These are phyloP conservation scores for Capsicum chinense DNA, from an alignment of 257 asterid genomes.

Conservation along the genomic window DNA sequence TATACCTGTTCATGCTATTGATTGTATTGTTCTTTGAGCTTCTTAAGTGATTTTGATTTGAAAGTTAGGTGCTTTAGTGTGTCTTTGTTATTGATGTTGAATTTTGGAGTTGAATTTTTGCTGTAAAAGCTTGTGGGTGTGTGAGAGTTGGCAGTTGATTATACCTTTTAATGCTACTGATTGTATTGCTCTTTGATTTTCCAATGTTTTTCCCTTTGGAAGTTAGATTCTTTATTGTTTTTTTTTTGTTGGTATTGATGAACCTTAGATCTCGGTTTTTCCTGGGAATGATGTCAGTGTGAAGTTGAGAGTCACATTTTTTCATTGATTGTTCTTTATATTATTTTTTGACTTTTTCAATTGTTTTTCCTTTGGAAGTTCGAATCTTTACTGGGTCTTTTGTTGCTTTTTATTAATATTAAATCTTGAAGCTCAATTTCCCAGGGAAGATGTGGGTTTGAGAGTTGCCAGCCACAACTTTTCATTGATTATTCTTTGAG, in stretches of 20 bases:
- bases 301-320: constrained; percentile 46
- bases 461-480: too few species aligned
- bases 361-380: too few species aligned
- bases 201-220: background rate
- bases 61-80: background rate
- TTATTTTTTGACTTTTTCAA: too few species aligned
- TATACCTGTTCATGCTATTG: background rate
- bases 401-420: too few species aligned
- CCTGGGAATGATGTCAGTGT: constrained; percentile 88
- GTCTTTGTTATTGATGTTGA: background rate
- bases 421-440: too few species aligned
- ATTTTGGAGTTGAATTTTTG: constrained; percentile 44
- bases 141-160: constrained; percentile 57
- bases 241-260: background rate
- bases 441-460: too few species aligned
- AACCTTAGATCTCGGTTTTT: constrained; percentile 31
- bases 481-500: too few species aligned
- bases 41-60: background rate
- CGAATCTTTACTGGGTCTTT: too few species aligned
- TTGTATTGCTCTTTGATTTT: background rate
- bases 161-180: background rate
- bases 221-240: background rate
- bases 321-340: too few species aligned
- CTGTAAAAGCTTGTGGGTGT: constrained; percentile 62
- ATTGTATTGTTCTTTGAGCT: background rate